Conservation (phyloP, 192 early-diverging fungal species). For the Oehlia diaphana region DNA sequence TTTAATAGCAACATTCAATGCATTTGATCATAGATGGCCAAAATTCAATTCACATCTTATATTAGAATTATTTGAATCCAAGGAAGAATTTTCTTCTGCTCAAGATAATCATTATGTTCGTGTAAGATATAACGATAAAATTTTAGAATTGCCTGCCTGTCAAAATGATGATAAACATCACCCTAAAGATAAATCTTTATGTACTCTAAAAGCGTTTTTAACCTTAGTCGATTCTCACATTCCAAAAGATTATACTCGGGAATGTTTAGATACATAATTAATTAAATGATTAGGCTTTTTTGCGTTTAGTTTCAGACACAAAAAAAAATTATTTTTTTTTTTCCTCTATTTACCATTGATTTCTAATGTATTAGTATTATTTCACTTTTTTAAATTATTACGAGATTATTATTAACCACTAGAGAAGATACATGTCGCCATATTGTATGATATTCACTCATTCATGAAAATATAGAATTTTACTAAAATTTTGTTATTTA, state of each 20-base stretch:
- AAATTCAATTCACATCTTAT: slow-evolving; percentile 40
- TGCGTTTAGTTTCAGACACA: too few species aligned
- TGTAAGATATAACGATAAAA: slow-evolving; percentile 38
- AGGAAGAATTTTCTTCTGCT: neutral
- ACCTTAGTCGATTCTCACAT: slow-evolving; percentile 34
- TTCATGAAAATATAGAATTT: too few species aligned
- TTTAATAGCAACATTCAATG: slow-evolving; percentile 34
- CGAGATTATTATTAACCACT: too few species aligned
- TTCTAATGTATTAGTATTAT: too few species aligned
- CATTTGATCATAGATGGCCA: slow-evolving; percentile 43
- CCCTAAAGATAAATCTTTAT: slow-evolving; percentile 34
- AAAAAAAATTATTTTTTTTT: too few species aligned
- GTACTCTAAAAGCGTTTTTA: slow-evolving; percentile 41
- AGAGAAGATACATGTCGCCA: too few species aligned
- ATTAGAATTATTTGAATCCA: slow-evolving; percentile 43
- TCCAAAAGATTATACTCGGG: slow-evolving; percentile 39
- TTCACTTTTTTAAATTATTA: too few species aligned
- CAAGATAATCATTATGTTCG: slow-evolving; percentile 37
- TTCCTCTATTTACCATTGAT: too few species aligned
- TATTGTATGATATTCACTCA: too few species aligned
- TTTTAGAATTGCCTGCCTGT: slow-evolving; percentile 38
- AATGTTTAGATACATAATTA: slow-evolving; percentile 28
- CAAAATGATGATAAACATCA: slow-evolving; percentile 33
- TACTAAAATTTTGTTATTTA: too few species aligned
- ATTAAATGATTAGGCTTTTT: neutral